These are phyloP conservation scores for Colletotrichum phormii DNA, from an alignment of 2,329 filamentous ascomycete genomes.

Conservation along the genomic window DNA sequence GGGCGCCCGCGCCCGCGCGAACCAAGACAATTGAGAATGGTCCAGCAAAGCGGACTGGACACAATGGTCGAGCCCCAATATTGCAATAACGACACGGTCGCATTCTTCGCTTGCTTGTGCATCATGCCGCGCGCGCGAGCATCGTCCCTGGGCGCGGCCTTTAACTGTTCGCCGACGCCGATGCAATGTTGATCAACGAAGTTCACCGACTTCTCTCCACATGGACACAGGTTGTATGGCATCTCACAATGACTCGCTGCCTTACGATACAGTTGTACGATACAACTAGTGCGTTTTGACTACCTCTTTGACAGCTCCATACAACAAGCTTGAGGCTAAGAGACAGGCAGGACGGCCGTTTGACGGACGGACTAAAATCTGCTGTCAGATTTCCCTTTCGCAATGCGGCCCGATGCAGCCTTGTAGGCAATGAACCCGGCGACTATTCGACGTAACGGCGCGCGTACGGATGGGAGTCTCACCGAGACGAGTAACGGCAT, in stretches of 20 bases:
- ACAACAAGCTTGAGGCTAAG: neutral
- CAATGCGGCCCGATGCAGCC: neutral
- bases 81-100: neutral
- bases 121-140: neutral
- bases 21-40: neutral
- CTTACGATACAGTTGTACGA: neutral
- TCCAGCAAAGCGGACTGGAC: neutral
- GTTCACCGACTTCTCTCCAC: neutral
- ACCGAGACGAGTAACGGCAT: neutral
- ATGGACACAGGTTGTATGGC: neutral
- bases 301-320: too few species aligned
- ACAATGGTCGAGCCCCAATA: neutral
- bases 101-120: neutral
- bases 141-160: neutral
- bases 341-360: neutral
- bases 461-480: neutral
- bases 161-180: neutral
- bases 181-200: neutral
- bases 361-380: slow-evolving; percentile 23
- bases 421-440: neutral
- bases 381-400: slow-evolving; percentile 7
- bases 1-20: too few species aligned
- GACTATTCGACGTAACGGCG: neutral
- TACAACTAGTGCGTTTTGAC: neutral
- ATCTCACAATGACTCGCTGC: neutral